Evolutionary conservation across 2,329 filamentous ascomycete species (phyloP).

Genomic region (Colletotrichum salicis): DNA sequence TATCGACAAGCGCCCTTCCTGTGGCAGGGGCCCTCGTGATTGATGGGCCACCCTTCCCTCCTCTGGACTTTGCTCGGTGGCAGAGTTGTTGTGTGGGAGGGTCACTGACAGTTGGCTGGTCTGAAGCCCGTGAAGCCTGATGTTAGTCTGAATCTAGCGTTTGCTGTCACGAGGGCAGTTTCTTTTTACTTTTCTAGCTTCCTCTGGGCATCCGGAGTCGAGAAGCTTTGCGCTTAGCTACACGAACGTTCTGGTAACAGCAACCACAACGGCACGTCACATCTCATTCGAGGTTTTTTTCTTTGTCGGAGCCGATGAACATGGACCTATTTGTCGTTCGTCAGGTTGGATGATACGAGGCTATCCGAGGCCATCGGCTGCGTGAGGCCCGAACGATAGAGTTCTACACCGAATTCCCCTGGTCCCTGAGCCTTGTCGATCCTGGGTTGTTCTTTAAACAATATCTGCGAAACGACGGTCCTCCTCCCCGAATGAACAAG

Average conservation of each 20-base stretch:
- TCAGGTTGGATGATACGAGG: background rate
- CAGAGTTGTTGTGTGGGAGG: slow-evolving; percentile 2
- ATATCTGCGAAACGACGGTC: slow-evolving; percentile 9
- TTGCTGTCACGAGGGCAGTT: background rate
- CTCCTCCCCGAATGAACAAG: background rate
- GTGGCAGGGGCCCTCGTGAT: slow-evolving; percentile 3
- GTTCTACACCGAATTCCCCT: background rate
- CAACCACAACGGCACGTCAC: background rate
- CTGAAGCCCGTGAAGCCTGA: background rate
- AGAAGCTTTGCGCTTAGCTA: background rate
- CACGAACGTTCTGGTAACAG: background rate
- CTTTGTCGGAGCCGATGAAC: background rate
- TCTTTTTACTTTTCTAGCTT: background rate
- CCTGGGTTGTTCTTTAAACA: slow-evolving; percentile 3
- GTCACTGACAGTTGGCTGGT: slow-evolving; percentile 6
- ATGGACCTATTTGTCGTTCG: background rate
- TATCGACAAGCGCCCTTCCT: slow-evolving; percentile 26
- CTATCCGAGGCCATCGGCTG: background rate
- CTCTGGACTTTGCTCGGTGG: background rate
- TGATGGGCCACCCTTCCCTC: background rate
- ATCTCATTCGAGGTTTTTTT: background rate
- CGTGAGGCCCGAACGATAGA: slow-evolving; percentile 2
- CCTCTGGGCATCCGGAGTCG: background rate
- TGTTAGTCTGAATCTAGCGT: background rate
- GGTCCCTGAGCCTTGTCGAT: slow-evolving; percentile 8